Evolutionary conservation across 225 moss, liverwort and hornwort genomes (phyloP).

Genomic region (Bryum argenteum): DNA sequence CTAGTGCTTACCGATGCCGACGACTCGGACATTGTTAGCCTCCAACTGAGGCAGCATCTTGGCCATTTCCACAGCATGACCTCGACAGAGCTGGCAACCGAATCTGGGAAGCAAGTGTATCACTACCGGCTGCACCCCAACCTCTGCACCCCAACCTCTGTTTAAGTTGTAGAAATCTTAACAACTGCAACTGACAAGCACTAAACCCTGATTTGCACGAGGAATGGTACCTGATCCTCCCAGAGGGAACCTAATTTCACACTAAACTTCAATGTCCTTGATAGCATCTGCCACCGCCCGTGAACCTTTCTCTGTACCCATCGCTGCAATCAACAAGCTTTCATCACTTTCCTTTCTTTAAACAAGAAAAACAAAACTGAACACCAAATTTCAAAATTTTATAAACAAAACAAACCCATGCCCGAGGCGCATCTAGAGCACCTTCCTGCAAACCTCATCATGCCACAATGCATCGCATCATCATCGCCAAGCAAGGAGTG

Average conservation of each 20-base stretch:
- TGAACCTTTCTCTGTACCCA: conserved; percentile 50
- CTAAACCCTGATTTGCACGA: background rate
- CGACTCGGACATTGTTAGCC: conserved; percentile 65
- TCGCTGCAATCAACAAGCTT: conserved; percentile 19
- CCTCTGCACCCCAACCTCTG: background rate
- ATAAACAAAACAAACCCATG: background rate
- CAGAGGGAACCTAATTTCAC: conserved; percentile 67
- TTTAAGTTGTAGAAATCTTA: background rate
- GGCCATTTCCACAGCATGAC: conserved; percentile 70
- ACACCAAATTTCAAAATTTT: background rate
- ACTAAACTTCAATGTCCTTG: conserved; percentile 72
- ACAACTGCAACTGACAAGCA: background rate
- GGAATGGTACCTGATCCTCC: conserved; percentile 71
- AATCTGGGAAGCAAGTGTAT: conserved; percentile 88
- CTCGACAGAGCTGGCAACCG: conserved; percentile 87
- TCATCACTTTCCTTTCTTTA: background rate
- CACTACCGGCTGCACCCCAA: conserved; percentile 80
- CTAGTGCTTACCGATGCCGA: conserved; percentile 65
- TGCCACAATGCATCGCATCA: background rate
- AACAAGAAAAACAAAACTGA: background rate
- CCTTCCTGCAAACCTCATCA: background rate
- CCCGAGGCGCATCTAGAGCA: background rate
- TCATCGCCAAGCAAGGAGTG: conserved; percentile 37
- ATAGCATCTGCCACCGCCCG: conserved; percentile 63
- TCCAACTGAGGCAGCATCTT: conserved; percentile 76